A percentile compares a stretch with the other conserved stretches of the same genome.
Evolutionary conservation across 148 eudicot species (phyloP).

Genomic region (Rheum nobile): DNA sequence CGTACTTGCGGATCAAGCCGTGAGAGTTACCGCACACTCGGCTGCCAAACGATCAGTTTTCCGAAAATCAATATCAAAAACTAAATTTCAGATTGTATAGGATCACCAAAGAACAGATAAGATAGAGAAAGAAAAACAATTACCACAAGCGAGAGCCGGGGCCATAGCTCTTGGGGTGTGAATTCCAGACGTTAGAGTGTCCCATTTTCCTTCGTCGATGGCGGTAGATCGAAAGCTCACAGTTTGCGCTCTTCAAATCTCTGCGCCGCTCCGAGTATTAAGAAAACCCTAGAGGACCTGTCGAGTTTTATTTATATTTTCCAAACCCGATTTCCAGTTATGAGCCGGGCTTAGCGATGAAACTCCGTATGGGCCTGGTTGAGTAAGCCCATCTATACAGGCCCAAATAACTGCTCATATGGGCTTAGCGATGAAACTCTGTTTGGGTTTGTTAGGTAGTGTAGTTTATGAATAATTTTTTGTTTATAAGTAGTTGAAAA

Average conservation of each 20-base stretch:
- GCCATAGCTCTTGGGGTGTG: conserved; percentile 39
- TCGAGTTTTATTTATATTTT: not conserved
- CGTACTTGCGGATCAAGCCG: conserved; percentile 38
- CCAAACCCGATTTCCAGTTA: not conserved
- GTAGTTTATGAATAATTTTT: no score
- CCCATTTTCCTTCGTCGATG: conserved; percentile 17
- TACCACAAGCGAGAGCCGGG: conserved; percentile 46
- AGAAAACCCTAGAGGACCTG: not conserved
- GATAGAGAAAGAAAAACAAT: not conserved
- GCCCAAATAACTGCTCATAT: not conserved
- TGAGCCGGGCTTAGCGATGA: not conserved
- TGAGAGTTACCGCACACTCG: conserved; percentile 47
- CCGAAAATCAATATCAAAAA: not conserved
- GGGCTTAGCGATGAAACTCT: no score
- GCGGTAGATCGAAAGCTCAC: not conserved
- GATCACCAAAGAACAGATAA: not conserved
- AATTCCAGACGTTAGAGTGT: conserved; percentile 39
- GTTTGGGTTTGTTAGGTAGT: no score
- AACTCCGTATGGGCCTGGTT: not conserved
- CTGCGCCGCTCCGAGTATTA: not conserved
- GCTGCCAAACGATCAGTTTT: conserved; percentile 12
- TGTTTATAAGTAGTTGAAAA: no score
- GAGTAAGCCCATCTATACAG: not conserved
- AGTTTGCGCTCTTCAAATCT: not conserved
- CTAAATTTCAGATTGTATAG: not conserved